Conservation (phyloP, 352 stramenopile species). For the Phytopythium helicoides region DNA sequence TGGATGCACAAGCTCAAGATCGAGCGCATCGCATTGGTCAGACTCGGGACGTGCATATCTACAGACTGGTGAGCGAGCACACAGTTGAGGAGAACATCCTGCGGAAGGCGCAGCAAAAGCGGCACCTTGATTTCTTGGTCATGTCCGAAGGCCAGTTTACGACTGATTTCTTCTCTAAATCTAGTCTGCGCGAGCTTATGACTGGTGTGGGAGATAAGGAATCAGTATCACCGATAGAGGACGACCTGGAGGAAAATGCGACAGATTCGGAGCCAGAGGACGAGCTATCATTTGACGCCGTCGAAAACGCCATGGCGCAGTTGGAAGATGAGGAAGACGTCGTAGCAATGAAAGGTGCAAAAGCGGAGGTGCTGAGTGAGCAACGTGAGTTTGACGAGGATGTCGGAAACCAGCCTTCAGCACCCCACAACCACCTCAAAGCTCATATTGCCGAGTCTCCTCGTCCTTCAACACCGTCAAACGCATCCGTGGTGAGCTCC, state of each 20-base stretch:
- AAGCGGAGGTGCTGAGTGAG: conserved; percentile 54
- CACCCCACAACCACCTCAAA: conserved; percentile 5
- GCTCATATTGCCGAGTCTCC: conserved; percentile 6
- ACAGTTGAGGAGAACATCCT: conserved; percentile 99
- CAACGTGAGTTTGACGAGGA: conserved; percentile 69
- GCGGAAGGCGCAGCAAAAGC: conserved; percentile 97
- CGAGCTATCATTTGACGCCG: conserved; percentile 53
- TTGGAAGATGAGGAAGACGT: conserved; percentile 97
- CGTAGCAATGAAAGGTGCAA: conserved; percentile 85
- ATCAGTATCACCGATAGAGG: conserved; percentile 15
- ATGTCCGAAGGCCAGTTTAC: conserved; percentile 77
- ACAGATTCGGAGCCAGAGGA: conserved; percentile 28
- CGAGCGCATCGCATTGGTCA: conserved; percentile 97
- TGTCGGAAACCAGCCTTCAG: conserved; percentile 1
- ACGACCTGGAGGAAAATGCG: conserved; percentile 15
- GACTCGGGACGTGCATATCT: conserved; percentile 99
- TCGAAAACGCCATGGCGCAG: conserved; percentile 93
- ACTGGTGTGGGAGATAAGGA: conserved; percentile 33
- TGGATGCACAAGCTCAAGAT: conserved; percentile 95
- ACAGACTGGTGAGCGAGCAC: conserved; percentile 95
- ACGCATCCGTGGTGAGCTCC: conserved; percentile 29
- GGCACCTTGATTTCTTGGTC: conserved; percentile 95
- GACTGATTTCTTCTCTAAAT: conserved; percentile 83
- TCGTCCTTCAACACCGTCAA: conserved; percentile 35
- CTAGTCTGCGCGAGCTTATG: conserved; percentile 90